Evolutionary conservation across 768 basidiomycete species (phyloP).

Genomic region (Hirschioporus abietinus): DNA sequence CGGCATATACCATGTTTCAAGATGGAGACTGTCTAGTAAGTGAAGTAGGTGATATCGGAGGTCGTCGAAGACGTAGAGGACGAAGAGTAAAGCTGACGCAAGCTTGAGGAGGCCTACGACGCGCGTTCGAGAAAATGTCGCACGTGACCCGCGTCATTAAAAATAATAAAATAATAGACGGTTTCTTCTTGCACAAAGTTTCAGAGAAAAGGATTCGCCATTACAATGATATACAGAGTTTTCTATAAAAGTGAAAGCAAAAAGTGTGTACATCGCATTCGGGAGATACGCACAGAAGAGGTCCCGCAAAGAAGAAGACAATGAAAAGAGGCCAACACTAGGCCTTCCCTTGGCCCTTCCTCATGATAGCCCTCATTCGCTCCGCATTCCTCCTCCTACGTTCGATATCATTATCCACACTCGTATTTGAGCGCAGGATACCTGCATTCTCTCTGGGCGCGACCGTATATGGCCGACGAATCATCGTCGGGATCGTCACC

Average conservation of each 20-base stretch:
- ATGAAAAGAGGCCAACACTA: not conserved
- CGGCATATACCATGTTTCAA: not conserved
- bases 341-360: conserved; percentile 24
- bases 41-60: not conserved
- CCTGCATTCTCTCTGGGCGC: conserved; percentile 62
- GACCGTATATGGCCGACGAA: conserved; percentile 73
- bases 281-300: too few relatives aligned
- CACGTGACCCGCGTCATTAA: not conserved
- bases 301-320: not conserved
- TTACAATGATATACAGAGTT: too few relatives aligned
- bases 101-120: not conserved
- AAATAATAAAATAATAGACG: not conserved
- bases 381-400: conserved; percentile 72
- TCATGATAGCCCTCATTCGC: conserved; percentile 58
- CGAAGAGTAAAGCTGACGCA: not conserved
- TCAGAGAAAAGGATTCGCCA: too few relatives aligned
- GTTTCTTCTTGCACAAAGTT: not conserved
- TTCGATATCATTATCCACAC: conserved; percentile 71
- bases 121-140: not conserved
- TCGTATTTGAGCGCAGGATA: conserved; percentile 41
- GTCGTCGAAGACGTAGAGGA: not conserved
- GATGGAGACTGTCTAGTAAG: not conserved
- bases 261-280: too few relatives aligned
- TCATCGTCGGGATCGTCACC: conserved; percentile 75
- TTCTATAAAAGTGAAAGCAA: too few relatives aligned